Evolutionary conservation across 2,329 filamentous ascomycete species (phyloP).

Genomic region (Colletotrichum tanaceti): DNA sequence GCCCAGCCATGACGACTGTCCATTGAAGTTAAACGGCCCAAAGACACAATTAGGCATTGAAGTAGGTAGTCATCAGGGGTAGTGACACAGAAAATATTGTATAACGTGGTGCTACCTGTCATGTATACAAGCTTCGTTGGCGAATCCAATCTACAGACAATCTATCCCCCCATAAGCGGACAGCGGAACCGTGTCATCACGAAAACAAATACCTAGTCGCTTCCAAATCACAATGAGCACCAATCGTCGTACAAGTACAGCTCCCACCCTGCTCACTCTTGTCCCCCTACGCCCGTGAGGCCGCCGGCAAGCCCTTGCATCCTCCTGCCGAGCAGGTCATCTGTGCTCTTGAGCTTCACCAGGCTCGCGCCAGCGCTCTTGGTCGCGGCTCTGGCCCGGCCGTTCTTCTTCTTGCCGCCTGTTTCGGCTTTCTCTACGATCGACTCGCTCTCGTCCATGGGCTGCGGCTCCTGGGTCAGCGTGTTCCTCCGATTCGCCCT

Average conservation of each 20-base stretch:
- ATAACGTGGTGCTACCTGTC: constrained; percentile 3
- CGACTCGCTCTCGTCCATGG: constrained; percentile 41
- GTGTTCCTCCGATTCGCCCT: constrained; percentile 46
- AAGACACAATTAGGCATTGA: no score
- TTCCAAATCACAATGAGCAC: not conserved
- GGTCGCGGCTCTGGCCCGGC: constrained; percentile 50
- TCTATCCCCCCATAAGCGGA: constrained; percentile 14
- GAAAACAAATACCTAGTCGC: not conserved
- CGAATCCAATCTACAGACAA: constrained; percentile 31
- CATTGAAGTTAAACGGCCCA: no score
- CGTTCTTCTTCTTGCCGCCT: constrained; percentile 42
- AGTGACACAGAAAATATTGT: no score
- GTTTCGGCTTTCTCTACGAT: constrained; percentile 44
- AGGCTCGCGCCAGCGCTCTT: constrained; percentile 60
- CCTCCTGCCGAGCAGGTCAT: constrained; percentile 66
- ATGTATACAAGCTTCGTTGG: constrained; percentile 33
- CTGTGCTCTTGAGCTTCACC: constrained; percentile 66
- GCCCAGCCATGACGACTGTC: no score
- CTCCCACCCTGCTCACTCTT: constrained; percentile 36
- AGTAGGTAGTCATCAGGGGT: no score
- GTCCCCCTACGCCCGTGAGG: constrained; percentile 62
- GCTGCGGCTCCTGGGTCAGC: constrained; percentile 41
- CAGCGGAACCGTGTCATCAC: not conserved
- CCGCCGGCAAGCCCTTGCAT: constrained; percentile 69
- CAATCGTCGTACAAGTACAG: constrained; percentile 8